A percentile compares a stretch with the other conserved stretches of the same genome.
These are phyloP conservation scores for Albifimbria verrucaria DNA, from an alignment of 2,329 filamentous ascomycete genomes.

Conservation along the genomic window DNA sequence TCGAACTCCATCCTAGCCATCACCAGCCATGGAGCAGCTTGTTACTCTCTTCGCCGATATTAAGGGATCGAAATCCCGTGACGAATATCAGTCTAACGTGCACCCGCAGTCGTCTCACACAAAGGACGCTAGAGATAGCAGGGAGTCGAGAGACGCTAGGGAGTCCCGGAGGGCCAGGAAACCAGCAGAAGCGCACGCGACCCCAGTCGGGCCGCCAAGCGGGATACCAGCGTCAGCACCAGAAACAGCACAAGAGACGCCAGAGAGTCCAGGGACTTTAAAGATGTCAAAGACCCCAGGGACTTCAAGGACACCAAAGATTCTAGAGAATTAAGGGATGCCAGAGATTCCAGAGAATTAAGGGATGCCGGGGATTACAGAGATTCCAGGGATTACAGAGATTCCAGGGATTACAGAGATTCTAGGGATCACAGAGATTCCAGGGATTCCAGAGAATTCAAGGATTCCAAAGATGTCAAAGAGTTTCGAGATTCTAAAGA, in stretches of 20 bases:
- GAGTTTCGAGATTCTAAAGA: conserved; percentile 1
- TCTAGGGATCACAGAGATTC: no score
- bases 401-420: no score
- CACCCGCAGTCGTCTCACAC: not conserved
- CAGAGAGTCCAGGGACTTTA: not conserved
- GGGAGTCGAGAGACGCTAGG: not conserved
- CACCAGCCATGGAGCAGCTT: conserved; percentile 5
- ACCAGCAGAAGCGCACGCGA: no score
- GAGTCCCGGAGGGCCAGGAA: not conserved
- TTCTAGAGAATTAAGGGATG: not conserved
- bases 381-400: conserved; percentile 1
- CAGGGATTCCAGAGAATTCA: no score
- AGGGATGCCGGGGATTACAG: not conserved
- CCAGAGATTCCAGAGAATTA: not conserved
- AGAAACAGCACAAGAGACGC: not conserved
- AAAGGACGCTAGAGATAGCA: not conserved
- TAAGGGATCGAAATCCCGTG: not conserved
- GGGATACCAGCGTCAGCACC: no score
- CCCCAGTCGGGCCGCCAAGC: no score
- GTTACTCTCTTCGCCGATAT: conserved; percentile 4
- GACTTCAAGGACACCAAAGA: not conserved
- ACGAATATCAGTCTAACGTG: not conserved
- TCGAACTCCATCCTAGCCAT: not conserved
- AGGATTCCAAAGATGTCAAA: conserved; percentile 1
- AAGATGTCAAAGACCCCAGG: not conserved